Base-by-base conservation (phyloP, 768 basidiomycete genomes). In the Sarcodon aspratus region DNA sequence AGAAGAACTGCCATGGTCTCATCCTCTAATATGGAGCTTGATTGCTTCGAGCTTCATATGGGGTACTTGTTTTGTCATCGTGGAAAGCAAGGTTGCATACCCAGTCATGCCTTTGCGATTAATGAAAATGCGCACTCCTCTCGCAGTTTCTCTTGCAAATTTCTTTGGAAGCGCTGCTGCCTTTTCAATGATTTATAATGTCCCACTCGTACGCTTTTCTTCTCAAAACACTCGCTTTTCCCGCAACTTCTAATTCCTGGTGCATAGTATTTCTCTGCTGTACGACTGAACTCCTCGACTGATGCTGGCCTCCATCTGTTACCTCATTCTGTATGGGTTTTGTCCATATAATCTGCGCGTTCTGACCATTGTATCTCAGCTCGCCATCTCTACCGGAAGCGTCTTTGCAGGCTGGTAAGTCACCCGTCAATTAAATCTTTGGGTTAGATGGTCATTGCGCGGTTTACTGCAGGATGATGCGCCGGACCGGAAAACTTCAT, bases 71-170 rank as follows among this genome's bases (percentile, higher is more conserved):
- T 98, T 99, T 63, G 60, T 94, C 32, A 60, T 78, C 43, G 87
- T 89, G 21, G 95, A 99, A 66, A 79, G 80, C 49, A 71, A 75
- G 54, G 80, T 77, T 70, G 80, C 88, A 3, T 87, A 85, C 61
- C 96, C 96, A 12, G 85, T 97, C 46, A 85, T 99, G 81, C 95
- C 95, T 44, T 66, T 96, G 53, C 76, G 77, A 47, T 67, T 94
- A 49, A 74, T 94, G 33, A 76, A 73, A 33, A 78, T 81, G 59
- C 71, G 92, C 48, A 93, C 87, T 18, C 89, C 90, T 5, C 64
- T 92, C 15, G 83, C 86, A 9, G 80, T 92, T 31, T 86, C 88
- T 5, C 50, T 94, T 45, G 76, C 78, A 43, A 94, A 92, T 64
- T 74, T 95, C 38, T 72, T 89, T 55, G 75, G 73, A 9, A 87